Base-by-base conservation (phyloP, 2,329 filamentous ascomycete genomes). In the Tolypocladium tropicale region DNA sequence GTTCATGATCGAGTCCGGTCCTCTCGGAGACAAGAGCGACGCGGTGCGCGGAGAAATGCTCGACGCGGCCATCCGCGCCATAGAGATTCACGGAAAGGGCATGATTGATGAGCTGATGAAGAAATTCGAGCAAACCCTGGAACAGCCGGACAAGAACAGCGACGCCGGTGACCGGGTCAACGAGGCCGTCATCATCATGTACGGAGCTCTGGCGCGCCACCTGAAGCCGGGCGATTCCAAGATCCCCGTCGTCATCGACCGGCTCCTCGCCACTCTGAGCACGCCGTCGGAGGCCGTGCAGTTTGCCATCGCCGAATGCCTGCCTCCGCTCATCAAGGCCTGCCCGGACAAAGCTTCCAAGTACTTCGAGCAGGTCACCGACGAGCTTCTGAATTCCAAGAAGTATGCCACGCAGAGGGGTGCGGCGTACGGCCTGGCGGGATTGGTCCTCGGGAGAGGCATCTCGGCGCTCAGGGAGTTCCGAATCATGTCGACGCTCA, bases 201-300 rank as follows among this genome's bases (percentile, higher is more conserved):
- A 99, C 65, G 94, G 94, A 68, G 93, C 95, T 53, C 76, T 99
- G 39, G 94, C 92, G 48, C 85, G 89, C 53, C 94, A 99, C 76
- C 75, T 99, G 57, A 83, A 88, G 62, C 73, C 84, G 9, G 90
- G 91, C n/a, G 94, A 99, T 69, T 75, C 84, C 61, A 92, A 95
- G 65, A 83, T 97, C 52, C 90, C 92, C 1, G 85, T 88, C 56
- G 94, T 99, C 50, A 86, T 99, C 53, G 86, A 93, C 63, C 84
- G 91, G 59, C 78, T 99, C 25, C 79, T 99, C 56, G 83, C 85
- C 25, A 96, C 95, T 7, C 77, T 99, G 49, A 94, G 88, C 69
- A 97, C 93, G 14, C 94, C 94, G 32, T 97, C 94, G 0, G 94
- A 99, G 71, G 92, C 90, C 18, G 94, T 99, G 1, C 94, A 99